These are phyloP conservation scores for Malassezia slooffiae DNA, from an alignment of 1,284 basidiomycete genomes.

Conservation along the genomic window DNA sequence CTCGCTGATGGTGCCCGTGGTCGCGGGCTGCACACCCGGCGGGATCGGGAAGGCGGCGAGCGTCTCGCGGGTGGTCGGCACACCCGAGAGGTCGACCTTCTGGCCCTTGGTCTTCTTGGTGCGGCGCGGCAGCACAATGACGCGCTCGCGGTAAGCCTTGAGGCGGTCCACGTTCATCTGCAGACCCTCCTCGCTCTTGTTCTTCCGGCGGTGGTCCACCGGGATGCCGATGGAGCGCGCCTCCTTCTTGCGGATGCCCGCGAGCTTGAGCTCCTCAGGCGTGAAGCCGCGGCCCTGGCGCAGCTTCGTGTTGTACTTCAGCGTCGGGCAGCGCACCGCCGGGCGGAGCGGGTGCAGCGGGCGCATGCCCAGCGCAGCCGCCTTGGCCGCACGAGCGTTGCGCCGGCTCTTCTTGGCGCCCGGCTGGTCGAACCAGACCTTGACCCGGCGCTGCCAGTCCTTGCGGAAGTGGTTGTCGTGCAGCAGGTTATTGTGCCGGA, in stretches of 20 bases:
- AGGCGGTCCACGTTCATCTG: conserved; percentile 88
- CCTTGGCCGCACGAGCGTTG: conserved; percentile 82
- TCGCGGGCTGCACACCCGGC: conserved; percentile 59
- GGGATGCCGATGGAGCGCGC: conserved; percentile 85
- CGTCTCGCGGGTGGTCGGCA: conserved; percentile 61
- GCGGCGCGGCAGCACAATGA: conserved; percentile 70
- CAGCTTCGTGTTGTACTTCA: conserved; percentile 97
- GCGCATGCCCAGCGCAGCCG: conserved; percentile 79
- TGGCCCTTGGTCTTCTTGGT: conserved; percentile 82
- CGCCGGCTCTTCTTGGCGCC: conserved; percentile 95
- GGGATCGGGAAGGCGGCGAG: conserved; percentile 52
- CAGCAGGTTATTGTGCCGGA: conserved; percentile 46
- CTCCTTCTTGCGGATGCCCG: conserved; percentile 87
- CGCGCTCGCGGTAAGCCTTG: conserved; percentile 73
- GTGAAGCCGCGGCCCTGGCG: conserved; percentile 97
- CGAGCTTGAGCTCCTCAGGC: conserved; percentile 85
- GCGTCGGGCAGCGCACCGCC: conserved; percentile 88
- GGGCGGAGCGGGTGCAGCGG: conserved; percentile 86
- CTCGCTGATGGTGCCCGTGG: conserved; percentile 81
- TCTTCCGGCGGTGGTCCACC: conserved; percentile 93
- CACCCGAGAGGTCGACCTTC: conserved; percentile 62
- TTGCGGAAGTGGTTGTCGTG: conserved; percentile 87
- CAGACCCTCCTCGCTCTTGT: conserved; percentile 94
- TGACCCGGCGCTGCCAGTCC: conserved; percentile 67
- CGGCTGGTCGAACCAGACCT: conserved; percentile 98